These are phyloP conservation scores for Metschnikowia arizonensis DNA, from an alignment of 805 yeast genomes.

Conservation along the genomic window DNA sequence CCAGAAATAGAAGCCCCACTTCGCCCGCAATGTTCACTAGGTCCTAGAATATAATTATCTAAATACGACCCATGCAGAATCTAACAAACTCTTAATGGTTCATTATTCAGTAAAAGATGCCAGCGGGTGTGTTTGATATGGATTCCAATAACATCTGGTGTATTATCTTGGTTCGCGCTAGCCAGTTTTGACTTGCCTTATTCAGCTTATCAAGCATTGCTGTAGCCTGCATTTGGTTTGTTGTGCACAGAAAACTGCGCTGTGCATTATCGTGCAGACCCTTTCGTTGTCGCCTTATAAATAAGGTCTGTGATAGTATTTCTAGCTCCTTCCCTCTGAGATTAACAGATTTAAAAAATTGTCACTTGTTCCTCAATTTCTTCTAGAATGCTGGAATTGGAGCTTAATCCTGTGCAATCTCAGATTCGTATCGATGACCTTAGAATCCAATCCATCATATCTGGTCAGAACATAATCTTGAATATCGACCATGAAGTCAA, in stretches of 20 bases:
- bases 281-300: no score
- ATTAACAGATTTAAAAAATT: neutral
- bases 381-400: slow-evolving; percentile 8
- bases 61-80: no score
- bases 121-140: no score
- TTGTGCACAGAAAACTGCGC: neutral
- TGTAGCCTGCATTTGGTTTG: neutral
- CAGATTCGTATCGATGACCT: slow-evolving; percentile 35
- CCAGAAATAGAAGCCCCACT: no score
- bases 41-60: no score
- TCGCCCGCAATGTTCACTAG: no score
- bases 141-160: no score
- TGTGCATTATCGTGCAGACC: slow-evolving; percentile 1
- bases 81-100: no score
- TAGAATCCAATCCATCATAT: slow-evolving; percentile 33
- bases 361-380: neutral
- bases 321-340: neutral
- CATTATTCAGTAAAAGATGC: no score
- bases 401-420: slow-evolving; percentile 20
- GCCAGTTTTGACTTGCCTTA: slow-evolving; percentile 1
- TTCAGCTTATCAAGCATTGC: slow-evolving; percentile 1
- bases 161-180: slow-evolving; percentile 2
- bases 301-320: neutral
- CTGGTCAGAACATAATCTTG: slow-evolving; percentile 35
- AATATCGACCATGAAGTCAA: slow-evolving; percentile 47